Evolutionary conservation across 768 basidiomycete species (phyloP).

Genomic region (Erythrobasidium yunnanense): DNA sequence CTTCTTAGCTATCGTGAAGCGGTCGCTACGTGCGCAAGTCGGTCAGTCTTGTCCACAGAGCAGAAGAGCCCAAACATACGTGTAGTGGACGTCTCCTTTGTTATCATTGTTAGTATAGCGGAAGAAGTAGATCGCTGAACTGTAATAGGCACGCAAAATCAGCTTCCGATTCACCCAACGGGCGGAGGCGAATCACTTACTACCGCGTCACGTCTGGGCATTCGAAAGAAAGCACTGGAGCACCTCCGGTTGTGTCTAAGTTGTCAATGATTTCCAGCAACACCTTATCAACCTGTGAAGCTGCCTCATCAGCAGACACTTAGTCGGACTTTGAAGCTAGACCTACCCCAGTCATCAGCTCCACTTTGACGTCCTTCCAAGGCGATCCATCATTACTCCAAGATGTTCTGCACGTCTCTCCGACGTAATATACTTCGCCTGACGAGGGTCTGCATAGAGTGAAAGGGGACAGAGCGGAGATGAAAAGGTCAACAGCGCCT

Average conservation of each 20-base stretch:
- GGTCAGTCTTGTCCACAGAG: not conserved
- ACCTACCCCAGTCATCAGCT: conserved; percentile 5
- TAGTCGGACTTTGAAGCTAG: not conserved
- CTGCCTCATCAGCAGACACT: not conserved
- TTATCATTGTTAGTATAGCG: conserved; percentile 6
- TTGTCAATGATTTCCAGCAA: not conserved
- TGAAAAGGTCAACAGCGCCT: too few species aligned
- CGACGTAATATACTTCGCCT: not conserved
- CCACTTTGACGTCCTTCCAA: not conserved
- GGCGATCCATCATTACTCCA: not conserved
- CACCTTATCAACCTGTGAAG: not conserved
- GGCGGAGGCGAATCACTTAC: not conserved
- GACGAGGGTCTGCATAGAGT: not conserved
- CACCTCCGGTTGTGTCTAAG: not conserved
- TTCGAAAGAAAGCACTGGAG: not conserved
- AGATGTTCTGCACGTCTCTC: not conserved
- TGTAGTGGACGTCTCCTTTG: not conserved
- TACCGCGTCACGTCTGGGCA: conserved; percentile 4
- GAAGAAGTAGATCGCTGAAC: not conserved
- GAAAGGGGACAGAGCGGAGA: not conserved
- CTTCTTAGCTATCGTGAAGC: conserved; percentile 5
- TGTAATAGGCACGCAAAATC: not conserved
- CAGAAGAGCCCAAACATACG: not conserved
- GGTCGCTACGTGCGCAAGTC: not conserved
- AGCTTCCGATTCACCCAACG: too few species aligned